Conservation (phyloP, 2,329 filamentous ascomycete species). For the Penicillium sp. region DNA sequence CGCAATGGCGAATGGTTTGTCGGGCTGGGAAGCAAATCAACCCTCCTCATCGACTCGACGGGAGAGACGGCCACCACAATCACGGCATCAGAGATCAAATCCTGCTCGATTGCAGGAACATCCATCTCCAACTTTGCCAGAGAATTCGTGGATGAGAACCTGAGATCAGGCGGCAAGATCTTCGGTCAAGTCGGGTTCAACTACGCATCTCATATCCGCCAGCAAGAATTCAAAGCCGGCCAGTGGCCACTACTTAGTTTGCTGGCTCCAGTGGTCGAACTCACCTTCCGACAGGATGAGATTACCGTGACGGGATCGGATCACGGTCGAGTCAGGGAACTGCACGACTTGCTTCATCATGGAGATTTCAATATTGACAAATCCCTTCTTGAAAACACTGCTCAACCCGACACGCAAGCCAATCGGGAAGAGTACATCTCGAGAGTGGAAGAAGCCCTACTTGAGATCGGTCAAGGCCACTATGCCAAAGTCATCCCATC, state of each 20-base stretch:
- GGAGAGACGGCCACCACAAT: background rate
- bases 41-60: constrained; percentile 7
- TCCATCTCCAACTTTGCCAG: constrained; percentile 2
- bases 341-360: background rate
- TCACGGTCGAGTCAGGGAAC: background rate
- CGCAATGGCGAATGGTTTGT: constrained; percentile 8
- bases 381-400: background rate
- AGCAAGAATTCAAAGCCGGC: constrained; percentile 4
- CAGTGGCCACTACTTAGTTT: background rate
- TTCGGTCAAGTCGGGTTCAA: constrained; percentile 15
- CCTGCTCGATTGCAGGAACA: background rate
- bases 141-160: constrained; percentile 5
- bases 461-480: background rate
- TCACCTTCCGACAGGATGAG: background rate
- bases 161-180: background rate
- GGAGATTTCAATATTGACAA: background rate
- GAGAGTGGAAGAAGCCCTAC: background rate
- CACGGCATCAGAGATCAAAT: background rate
- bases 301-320: background rate
- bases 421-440: background rate
- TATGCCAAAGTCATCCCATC: constrained; percentile 13
- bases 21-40: constrained; percentile 6
- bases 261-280: background rate
- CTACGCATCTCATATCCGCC: constrained; percentile 8
- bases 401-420: background rate